Conservation (phyloP, 1,284 basidiomycete species). For the Rhodotorula sp. region DNA sequence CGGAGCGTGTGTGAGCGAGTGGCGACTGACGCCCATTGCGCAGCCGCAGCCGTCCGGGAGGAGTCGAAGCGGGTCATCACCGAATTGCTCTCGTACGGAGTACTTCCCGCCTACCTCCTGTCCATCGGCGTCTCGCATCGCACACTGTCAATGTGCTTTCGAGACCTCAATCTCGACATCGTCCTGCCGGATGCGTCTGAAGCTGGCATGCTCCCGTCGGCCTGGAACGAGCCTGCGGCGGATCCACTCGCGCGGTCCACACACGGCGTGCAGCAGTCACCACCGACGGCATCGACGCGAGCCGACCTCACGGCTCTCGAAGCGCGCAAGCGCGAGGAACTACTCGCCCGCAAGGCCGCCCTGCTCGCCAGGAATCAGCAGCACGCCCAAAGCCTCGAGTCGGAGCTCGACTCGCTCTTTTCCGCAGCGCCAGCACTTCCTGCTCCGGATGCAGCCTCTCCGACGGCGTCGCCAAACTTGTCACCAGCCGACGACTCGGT, state of each 20-base stretch:
- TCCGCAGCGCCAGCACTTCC: neutral
- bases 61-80: conserved; percentile 31
- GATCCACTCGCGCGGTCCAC: neutral
- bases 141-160: conserved; percentile 16
- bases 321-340: conserved; percentile 29
- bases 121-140: conserved; percentile 31
- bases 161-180: conserved; percentile 22
- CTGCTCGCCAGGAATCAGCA: conserved; percentile 26
- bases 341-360: conserved; percentile 31
- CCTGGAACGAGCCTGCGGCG: neutral
- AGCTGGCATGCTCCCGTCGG: neutral
- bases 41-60: conserved; percentile 23
- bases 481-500: neutral
- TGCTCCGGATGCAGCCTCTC: neutral
- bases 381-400: conserved; percentile 27
- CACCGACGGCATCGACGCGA: neutral
- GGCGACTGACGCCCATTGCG: neutral
- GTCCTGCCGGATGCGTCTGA: conserved; percentile 5
- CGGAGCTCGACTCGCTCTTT: conserved; percentile 29
- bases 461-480: neutral
- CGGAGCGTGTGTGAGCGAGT: neutral
- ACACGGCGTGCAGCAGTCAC: neutral
- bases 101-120: conserved; percentile 31
- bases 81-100: conserved; percentile 30
- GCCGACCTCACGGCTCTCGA: conserved; percentile 23